Conservation (phyloP, 164 flowering plant genomes). For the Aristolochia californica region DNA sequence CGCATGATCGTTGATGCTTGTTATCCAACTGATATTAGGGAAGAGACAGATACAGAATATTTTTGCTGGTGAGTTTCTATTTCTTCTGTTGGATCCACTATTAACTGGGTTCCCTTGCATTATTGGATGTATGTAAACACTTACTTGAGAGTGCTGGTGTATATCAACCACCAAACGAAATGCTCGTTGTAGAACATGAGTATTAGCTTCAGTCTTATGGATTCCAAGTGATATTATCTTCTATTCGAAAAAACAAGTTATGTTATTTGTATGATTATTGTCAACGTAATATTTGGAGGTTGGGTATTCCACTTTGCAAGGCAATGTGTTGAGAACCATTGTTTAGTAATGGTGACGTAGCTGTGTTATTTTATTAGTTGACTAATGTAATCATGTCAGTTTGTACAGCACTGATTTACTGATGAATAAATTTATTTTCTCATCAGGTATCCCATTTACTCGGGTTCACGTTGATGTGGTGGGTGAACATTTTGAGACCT, state of each 20-base stretch:
- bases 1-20: constrained; percentile 99
- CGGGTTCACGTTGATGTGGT: constrained; percentile 30
- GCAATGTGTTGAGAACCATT: not conserved
- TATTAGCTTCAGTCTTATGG: too few species aligned
- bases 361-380: too few species aligned
- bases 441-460: constrained; percentile 76
- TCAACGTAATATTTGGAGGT: too few species aligned
- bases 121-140: not conserved
- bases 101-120: not conserved
- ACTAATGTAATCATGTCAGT: too few species aligned
- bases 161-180: too few species aligned
- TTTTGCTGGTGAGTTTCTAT: constrained; percentile 53
- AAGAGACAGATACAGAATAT: constrained; percentile 76
- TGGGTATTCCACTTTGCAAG: too few species aligned
- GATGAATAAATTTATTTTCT: not conserved
- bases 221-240: too few species aligned
- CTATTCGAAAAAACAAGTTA: too few species aligned
- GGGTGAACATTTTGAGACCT: constrained; percentile 13
- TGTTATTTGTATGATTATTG: too few species aligned
- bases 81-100: not conserved
- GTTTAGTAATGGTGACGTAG: constrained; percentile 10
- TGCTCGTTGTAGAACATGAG: too few species aligned
- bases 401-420: not conserved
- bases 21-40: constrained; percentile 83
- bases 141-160: too few species aligned